A percentile compares a stretch with the other conserved stretches of the same genome.
phyloP scores from a whole-genome alignment of 495 filamentous ascomycete species.

The Endocarpon pusillum region DNA sequence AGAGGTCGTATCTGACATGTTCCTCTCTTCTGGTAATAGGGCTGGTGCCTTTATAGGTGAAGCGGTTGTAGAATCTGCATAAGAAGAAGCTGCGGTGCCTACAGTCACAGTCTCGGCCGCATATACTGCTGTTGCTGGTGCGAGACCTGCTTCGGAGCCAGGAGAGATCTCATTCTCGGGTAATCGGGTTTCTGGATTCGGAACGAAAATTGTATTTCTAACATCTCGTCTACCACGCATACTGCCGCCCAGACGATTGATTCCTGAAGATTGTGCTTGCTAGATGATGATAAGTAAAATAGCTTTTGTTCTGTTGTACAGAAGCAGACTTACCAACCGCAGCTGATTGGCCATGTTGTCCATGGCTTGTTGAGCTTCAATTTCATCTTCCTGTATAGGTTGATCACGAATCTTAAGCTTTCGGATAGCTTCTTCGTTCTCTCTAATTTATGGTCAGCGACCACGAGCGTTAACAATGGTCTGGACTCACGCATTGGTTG shows the following conservation, averaged over 20 bases:
- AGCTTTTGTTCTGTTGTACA: not conserved
- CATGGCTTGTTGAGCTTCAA: conserved; percentile 71
- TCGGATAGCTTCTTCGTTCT: conserved; percentile 54
- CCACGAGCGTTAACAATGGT: not conserved
- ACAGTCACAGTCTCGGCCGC: too few species aligned
- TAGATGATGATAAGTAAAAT: conserved; percentile 17
- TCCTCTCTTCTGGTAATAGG: conserved; percentile 23
- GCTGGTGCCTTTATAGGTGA: conserved; percentile 1
- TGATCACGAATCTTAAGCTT: conserved; percentile 86
- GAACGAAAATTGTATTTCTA: conserved; percentile 70
- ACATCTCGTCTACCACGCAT: conserved; percentile 82
- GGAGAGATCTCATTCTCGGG: conserved; percentile 18
- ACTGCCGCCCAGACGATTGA: conserved; percentile 53
- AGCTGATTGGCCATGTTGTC: conserved; percentile 84
- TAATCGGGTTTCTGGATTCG: conserved; percentile 25
- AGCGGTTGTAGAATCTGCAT: not conserved
- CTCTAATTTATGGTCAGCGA: conserved; percentile 13
- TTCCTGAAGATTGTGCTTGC: conserved; percentile 37
- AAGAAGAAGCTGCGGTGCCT: conserved; percentile 13
- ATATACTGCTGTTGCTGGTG: conserved; percentile 25
- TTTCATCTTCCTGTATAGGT: conserved; percentile 84
- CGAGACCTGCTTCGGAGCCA: conserved; percentile 10
- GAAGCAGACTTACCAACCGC: conserved; percentile 33
- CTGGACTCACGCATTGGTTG: conserved; percentile 23
- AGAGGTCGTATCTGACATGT: conserved; percentile 76